These are phyloP conservation scores for Mangifera indica DNA, from an alignment of 345 rosid species.

Conservation along the genomic window DNA sequence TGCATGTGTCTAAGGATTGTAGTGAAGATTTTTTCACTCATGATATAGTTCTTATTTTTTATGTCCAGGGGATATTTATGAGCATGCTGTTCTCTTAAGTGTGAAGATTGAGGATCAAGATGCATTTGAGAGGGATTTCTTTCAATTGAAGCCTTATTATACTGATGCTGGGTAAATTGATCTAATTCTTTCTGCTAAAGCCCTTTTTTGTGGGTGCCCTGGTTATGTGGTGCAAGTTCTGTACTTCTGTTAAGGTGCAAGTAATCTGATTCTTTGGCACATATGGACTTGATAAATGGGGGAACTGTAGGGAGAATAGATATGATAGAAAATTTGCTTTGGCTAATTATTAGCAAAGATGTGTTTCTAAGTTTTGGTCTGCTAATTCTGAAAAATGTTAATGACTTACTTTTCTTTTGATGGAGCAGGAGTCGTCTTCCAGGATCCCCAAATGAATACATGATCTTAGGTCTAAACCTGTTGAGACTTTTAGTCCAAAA, in stretches of 20 bases:
- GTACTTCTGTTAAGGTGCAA: background rate
- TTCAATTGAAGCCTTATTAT: constrained; percentile 90
- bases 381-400: background rate
- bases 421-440: constrained; percentile 65
- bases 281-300: background rate
- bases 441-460: constrained; percentile 75
- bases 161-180: constrained; percentile 75
- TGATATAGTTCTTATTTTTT: background rate
- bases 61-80: constrained; percentile 78
- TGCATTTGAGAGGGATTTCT: constrained; percentile 94
- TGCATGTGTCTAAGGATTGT: background rate
- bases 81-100: constrained; percentile 88
- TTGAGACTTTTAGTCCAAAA: constrained; percentile 92
- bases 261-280: background rate
- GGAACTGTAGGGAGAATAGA: background rate
- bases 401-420: constrained; percentile 10
- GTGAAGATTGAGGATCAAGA: constrained; percentile 92
- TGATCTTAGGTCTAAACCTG: constrained; percentile 89
- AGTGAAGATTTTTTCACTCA: background rate
- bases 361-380: background rate
- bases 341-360: background rate
- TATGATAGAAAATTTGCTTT: background rate
- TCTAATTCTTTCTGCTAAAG: constrained; percentile 53
- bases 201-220: constrained; percentile 41
- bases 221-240: no score